Conservation (phyloP, 805 yeast genomes). For the Monosporozyma yasuniensis region DNA sequence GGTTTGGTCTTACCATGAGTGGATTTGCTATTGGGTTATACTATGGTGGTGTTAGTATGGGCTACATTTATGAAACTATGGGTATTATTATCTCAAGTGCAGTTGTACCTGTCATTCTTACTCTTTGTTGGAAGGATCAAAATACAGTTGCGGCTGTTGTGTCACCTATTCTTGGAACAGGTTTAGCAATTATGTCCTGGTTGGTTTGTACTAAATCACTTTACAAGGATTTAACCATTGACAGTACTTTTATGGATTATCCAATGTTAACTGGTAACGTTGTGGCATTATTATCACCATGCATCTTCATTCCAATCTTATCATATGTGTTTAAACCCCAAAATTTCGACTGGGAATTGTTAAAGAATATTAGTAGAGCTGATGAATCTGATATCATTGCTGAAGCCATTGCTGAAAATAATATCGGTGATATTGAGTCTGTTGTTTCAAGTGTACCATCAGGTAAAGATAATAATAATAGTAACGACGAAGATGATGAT, state of each 20-base stretch:
- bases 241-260: conserved; percentile 67
- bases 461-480: conserved; percentile 3
- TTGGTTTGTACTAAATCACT: conserved; percentile 39
- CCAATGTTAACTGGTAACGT: conserved; percentile 88
- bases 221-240: conserved; percentile 37
- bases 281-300: conserved; percentile 69
- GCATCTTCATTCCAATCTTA: conserved; percentile 54
- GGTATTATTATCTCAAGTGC: conserved; percentile 85
- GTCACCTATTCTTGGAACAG: conserved; percentile 75
- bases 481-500: conserved; percentile 7
- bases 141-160: conserved; percentile 59
- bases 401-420: conserved; percentile 15
- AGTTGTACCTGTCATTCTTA: conserved; percentile 66
- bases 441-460: conserved; percentile 2
- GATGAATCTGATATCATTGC: conserved; percentile 61
- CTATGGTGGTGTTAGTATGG: conserved; percentile 79
- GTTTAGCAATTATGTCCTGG: conserved; percentile 66
- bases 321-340: conserved; percentile 59
- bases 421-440: conserved; percentile 9
- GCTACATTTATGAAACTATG: conserved; percentile 80
- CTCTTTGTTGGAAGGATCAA: conserved; percentile 55
- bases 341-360: conserved; percentile 61
- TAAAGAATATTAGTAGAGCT: conserved; percentile 54
- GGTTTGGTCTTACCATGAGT: conserved; percentile 57
- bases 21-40: conserved; percentile 75